phyloP scores from a whole-genome alignment of 495 filamentous ascomycete genomes.

The Daldinia childiae region DNA sequence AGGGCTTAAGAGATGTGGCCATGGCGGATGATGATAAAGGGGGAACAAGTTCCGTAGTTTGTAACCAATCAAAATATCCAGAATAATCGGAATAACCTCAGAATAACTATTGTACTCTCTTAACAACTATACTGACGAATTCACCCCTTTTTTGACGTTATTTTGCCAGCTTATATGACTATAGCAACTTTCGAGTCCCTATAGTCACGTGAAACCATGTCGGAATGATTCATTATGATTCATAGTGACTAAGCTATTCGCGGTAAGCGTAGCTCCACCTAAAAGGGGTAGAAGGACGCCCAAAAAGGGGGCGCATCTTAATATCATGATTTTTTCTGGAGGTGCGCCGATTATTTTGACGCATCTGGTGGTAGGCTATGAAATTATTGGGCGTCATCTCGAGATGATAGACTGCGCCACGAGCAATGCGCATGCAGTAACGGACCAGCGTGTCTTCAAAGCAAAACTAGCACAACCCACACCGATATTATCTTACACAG shows the following conservation, averaged over 20 bases:
- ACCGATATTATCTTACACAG: too few species aligned
- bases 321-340: background rate
- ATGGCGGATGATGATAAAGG: background rate
- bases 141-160: background rate
- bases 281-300: too few species aligned
- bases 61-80: background rate
- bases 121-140: background rate
- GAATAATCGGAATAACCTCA: background rate
- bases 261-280: background rate
- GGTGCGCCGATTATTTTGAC: background rate
- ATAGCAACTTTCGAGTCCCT: background rate
- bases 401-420: too few species aligned
- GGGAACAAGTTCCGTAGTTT: background rate
- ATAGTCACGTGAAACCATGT: background rate
- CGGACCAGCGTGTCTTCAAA: too few species aligned
- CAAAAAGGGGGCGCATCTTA: too few species aligned
- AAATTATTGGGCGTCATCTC: too few species aligned
- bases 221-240: slow-evolving; percentile 1
- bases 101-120: background rate
- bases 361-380: too few species aligned
- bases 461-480: too few species aligned
- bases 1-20: background rate
- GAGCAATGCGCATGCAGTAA: too few species aligned
- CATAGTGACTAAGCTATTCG: background rate
- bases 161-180: background rate